These are phyloP conservation scores for Solanum chacoense DNA, from an alignment of 305 asterid species.

Conservation along the genomic window DNA sequence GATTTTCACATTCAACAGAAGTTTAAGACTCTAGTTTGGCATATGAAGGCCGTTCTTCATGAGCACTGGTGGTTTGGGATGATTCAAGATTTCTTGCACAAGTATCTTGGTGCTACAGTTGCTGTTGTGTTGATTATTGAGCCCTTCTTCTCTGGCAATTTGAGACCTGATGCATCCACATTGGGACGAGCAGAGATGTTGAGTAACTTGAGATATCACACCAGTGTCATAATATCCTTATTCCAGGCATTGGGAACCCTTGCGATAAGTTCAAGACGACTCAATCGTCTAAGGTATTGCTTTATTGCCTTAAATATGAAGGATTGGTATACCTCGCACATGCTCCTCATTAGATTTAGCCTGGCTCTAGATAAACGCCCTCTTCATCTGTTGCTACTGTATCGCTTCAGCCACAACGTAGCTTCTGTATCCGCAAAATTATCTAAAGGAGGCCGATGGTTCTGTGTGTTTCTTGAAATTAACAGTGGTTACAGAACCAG, in stretches of 20 bases:
- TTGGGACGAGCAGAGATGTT: slow-evolving; percentile 99
- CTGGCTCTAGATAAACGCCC: neutral
- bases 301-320: slow-evolving; percentile 4
- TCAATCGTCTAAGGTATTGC: slow-evolving; percentile 89
- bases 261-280: slow-evolving; percentile 91
- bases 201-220: slow-evolving; percentile 97
- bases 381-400: neutral
- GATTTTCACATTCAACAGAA: slow-evolving; percentile 84
- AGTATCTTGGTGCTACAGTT: slow-evolving; percentile 99
- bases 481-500: neutral
- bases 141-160: slow-evolving; percentile 90
- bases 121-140: slow-evolving; percentile 96
- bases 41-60: slow-evolving; percentile 85
- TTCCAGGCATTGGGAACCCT: slow-evolving; percentile 96
- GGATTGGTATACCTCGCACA: neutral
- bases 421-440: neutral
- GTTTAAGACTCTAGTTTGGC: slow-evolving; percentile 67
- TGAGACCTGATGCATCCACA: slow-evolving; percentile 90
- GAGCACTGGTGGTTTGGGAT: slow-evolving; percentile 99
- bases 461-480: neutral
- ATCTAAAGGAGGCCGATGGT: neutral
- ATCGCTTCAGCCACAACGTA: neutral
- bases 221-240: slow-evolving; percentile 88
- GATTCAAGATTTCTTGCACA: slow-evolving; percentile 94
- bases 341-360: neutral